Evolutionary conservation across 345 rosid species (phyloP).

Genomic region (Populus davidiana): DNA sequence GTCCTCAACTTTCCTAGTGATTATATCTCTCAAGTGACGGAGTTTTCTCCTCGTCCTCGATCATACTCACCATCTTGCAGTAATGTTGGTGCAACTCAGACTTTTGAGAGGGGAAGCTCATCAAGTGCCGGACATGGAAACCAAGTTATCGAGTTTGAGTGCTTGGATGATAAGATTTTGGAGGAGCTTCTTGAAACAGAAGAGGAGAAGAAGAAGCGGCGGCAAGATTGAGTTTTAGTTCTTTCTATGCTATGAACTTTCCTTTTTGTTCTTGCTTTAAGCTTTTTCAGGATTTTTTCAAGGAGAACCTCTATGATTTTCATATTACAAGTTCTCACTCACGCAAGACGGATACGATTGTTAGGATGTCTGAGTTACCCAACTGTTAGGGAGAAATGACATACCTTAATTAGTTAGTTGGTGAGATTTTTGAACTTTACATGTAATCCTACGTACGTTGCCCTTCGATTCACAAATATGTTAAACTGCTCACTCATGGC

Average conservation of each 20-base stretch:
- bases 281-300: not conserved
- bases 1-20: slow-evolving; percentile 79
- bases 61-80: slow-evolving; percentile 19
- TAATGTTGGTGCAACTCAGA: not conserved
- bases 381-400: not conserved
- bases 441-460: no score
- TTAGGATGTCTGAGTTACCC: not conserved
- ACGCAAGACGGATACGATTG: not conserved
- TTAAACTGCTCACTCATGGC: no score
- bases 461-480: no score
- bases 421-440: not conserved
- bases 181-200: slow-evolving; percentile 81
- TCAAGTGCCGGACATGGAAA: slow-evolving; percentile 31
- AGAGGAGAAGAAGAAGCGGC: slow-evolving; percentile 48
- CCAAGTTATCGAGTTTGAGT: slow-evolving; percentile 78
- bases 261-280: not conserved
- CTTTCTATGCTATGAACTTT: not conserved
- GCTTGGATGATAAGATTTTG: slow-evolving; percentile 63
- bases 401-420: not conserved
- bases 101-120: slow-evolving; percentile 23
- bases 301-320: not conserved
- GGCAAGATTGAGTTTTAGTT: slow-evolving; percentile 15
- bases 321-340: not conserved
- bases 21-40: slow-evolving; percentile 40
- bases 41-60: slow-evolving; percentile 26